Base-by-base conservation (phyloP, 495 filamentous ascomycete species). In the Letharia columbiana region DNA sequence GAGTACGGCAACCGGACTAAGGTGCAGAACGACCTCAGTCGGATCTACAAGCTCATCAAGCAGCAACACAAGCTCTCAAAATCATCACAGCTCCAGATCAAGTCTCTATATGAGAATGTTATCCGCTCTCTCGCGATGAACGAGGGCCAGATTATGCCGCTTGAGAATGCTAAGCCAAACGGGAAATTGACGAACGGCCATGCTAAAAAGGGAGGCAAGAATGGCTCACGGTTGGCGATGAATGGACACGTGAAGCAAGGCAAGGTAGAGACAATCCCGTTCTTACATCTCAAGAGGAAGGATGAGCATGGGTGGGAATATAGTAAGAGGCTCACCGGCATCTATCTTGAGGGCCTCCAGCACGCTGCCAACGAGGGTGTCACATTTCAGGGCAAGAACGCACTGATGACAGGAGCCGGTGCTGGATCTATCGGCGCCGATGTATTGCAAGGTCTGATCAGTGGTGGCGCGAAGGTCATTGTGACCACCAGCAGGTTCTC, bases 341-440 rank as follows among this genome's bases (percentile, higher is more conserved):
- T 90, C 70, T 99, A 98, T 72, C 82, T 99, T 17, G 91, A 97
- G 70, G 90, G 92, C 60, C 76, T 99, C 56, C 91, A 96, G 77
- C 82, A 91, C 62, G 91, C 92, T 68, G 94, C 95, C 70, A 88
- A 85, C 68, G 80, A 84, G 42, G 94, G 94, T 70, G 86, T 98
- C 54, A 90, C 89, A 17, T 98, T 96, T 80, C 87, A 91, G 71
- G 91, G 90, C 74, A 98, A 96, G 84, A 91, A 96, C 74, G 95
- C 88, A 42, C 84, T 99, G 66, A 98, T 99, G 93, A 99, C 94
- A 62, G 94, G 94, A 78, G 94, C 94, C 63, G 94, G 94, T 76
- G 94, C 92, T 70, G 94, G 94, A 57, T 99, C 94, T 37, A 99
- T 99, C 71, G 94, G 92, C 73, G 95, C 95, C n/a, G 94, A 98